Base-by-base conservation (phyloP, 2,329 filamentous ascomycete genomes). In the Elsinoe australis region DNA sequence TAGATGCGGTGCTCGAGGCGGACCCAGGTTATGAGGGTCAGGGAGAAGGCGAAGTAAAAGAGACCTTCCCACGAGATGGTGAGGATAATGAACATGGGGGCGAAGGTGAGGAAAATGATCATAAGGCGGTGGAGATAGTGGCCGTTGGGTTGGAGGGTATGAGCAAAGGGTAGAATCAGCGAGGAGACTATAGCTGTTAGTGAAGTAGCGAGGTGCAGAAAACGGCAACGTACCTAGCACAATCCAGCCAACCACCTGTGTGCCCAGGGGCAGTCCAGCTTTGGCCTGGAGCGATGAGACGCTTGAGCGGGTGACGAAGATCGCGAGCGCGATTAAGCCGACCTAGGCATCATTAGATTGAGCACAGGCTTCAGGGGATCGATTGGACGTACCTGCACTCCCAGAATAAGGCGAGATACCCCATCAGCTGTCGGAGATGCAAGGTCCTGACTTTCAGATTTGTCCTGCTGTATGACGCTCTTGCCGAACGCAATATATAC, bases 41-140 rank as follows among this genome's bases (percentile, higher is more conserved):
- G 71, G 60, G 82, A 88, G 66, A 95, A 98, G 8, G 83, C 80
- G 51, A 95, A 79, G 66, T 96, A 98, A 65, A 98, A 98, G 2
- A 98, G 74, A 0, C 90, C 90, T 66, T 98, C 92, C 68, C 94
- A 98, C 0, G 90, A 95, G 57, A 96, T 95, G 5, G 89, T 94
- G 44, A 98, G 78, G 59, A 98, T 90, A 61, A 98, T 84, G 66
- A 96, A 98, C 1, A 85, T 84, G 0, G 92, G 92, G 0, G 90
- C 85, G 62, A 94, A 96, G 4, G 89, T 85, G 41, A 98, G 73
- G 69, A 96, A 98, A 47, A 95, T 81, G 57, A 94, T 79, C 55
- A 89, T 76, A 3, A 98, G 72, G 18, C 89, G 82, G 64, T 96
- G 89, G 56, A 96, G 78, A 64, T 96, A 95, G 67, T 95, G 82